Evolutionary conservation across 352 stramenopile species (phyloP), one percentile per base, ranked within the genome.

Genomic region (Globisporangium viniferum): DNA sequence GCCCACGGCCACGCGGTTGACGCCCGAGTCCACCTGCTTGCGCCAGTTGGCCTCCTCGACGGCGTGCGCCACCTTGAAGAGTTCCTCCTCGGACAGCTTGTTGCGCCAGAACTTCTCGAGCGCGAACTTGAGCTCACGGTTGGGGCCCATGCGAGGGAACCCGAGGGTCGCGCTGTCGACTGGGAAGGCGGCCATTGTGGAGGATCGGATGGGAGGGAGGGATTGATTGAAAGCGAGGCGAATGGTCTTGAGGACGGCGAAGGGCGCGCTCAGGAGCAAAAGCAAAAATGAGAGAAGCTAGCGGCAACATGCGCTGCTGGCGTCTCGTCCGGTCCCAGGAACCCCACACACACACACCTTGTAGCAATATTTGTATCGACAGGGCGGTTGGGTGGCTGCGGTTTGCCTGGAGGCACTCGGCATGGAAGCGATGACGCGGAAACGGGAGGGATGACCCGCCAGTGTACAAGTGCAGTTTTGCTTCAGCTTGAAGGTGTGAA

Each of bases 81-180:
- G 83, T 71, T 95, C 90, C n/a, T 87, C 69, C 72, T 95, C 80
- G 46, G 62, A 81, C 60, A 96, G 78, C 66, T 91, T 90, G 62
- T 88, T 78, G 68, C 89, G 88, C 93, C 93, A 98, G 77, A 94
- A 96, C 74, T 97, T 96, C 73, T 98, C 93, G 18, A 98, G 75
- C 5, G 90, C 90, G 71, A 97, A 97, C 86, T 98, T 98, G 67
- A 98, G 88, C 79, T 98, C 93, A 18, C 93, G 88, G 77, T 97
- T 97, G 29, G 89, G 90, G 27, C 93, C 93, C 85, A 98, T 98
- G 63, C 92, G 89, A 48, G 89, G 89, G 77, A 97, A 98, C 20
- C 93, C 93, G 54, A 98, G 82, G 53, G 90, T 95, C 64, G 81
- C 84, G 60, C 78, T 89, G 68, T 92, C 83, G 22, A 94, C 78